Base-by-base conservation (phyloP, 164 flowering plant species). In the Berberis vulgaris region DNA sequence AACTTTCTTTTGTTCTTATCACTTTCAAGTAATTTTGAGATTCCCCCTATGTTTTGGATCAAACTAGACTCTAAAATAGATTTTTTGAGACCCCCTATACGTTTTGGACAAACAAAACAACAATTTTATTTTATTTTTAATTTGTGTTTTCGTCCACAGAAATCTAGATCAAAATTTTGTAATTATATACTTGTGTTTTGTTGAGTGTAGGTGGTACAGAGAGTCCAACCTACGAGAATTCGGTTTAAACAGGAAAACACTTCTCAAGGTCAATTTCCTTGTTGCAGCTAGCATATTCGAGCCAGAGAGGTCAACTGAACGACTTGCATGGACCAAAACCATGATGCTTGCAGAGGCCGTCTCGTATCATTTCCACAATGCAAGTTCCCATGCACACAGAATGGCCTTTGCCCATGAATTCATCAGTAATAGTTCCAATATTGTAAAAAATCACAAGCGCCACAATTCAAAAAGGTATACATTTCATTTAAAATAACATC, bases 311-410 rank as follows among this genome's bases (percentile, higher is more conserved):
- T 74, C 80, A 0, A 49, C 43, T 0, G 84, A 84, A 79, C 68
- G 97, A 6, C 67, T 91, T 1, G 87, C 87, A 10, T 94, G 97
- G 97, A 84, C 90, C 4, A 84, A 79, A 64, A 85, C 93, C 0
- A 47, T 74, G 0, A 73, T 76, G 39, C 71, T 94, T 54, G 45
- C 79, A 2, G 78, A 86, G 12, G 73, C 87, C 0, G 73, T 89
- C 13, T 56, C 52, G 0, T 76, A 78, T 6, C 72, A 77, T 64
- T 77, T 82, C 39, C 47, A 65, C n/a, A 47, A 65, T 1, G 26
- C 26, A 26, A 64, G 43, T 5, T 56, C 76, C 0, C n/a, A 4
- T 9, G 72, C 79, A 4, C 62, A 68, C 4, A 74, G 76, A 64
- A 71, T 40, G 6, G 77, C 68, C 43, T 83, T 91, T 47, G 39